These are phyloP conservation scores for Peniophora sp. DNA, from an alignment of 1,284 basidiomycete species.

Conservation along the genomic window DNA sequence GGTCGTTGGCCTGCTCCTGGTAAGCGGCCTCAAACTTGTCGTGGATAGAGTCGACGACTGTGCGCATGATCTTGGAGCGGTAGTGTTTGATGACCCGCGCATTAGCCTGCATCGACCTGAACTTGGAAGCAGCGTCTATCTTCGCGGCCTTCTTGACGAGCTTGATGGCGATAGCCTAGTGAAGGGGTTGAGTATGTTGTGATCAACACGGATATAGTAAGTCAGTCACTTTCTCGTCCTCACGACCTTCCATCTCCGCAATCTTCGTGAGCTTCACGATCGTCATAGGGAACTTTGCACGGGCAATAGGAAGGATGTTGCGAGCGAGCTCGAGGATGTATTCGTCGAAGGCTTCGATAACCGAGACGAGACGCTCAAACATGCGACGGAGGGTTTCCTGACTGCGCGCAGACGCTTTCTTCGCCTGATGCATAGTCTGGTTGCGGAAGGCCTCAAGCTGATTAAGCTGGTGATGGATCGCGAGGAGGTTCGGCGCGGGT, in stretches of 20 bases:
- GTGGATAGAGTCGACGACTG: conserved; percentile 74
- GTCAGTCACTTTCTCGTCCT: conserved; percentile 84
- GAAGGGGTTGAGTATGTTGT: conserved; percentile 2
- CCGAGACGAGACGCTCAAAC: conserved; percentile 84
- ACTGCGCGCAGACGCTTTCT: conserved; percentile 69
- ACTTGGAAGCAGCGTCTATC: conserved; percentile 83
- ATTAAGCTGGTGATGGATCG: conserved; percentile 85
- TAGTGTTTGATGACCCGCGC: conserved; percentile 96
- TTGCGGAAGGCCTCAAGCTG: conserved; percentile 93
- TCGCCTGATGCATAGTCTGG: conserved; percentile 87
- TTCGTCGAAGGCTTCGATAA: conserved; percentile 81
- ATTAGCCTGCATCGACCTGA: conserved; percentile 88
- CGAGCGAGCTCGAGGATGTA: conserved; percentile 78
- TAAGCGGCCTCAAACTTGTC: conserved; percentile 69
- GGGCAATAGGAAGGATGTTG: conserved; percentile 75
- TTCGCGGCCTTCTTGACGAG: conserved; percentile 91
- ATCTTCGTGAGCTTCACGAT: conserved; percentile 92
- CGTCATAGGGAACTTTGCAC: conserved; percentile 75
- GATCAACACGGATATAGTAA: background rate
- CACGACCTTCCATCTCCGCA: conserved; percentile 85
- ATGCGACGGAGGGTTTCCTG: conserved; percentile 65
- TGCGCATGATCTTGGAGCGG: conserved; percentile 82
- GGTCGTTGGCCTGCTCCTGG: conserved; percentile 53
- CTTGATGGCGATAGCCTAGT: conserved; percentile 84
- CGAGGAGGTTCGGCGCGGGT: conserved; percentile 80